phyloP scores from a whole-genome alignment of 345 rosid genomes.

The Cardamine resedifolia region DNA sequence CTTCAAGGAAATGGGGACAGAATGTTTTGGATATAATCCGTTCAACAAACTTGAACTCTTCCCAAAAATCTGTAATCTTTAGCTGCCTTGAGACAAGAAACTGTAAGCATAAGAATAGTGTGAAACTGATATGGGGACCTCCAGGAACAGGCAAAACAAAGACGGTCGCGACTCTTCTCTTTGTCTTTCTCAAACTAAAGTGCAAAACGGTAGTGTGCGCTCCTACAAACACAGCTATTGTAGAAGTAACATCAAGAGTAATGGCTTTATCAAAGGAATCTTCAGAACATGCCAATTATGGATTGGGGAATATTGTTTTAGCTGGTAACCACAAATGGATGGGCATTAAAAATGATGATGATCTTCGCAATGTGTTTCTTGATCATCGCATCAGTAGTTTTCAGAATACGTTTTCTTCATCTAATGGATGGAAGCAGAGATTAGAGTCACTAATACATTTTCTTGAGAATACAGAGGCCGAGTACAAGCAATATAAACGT shows the following conservation, averaged over 20 bases:
- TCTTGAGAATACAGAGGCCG: constrained; percentile 20
- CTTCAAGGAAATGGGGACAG: too few species aligned
- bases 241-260: constrained; percentile 37
- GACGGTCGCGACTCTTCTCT: constrained; percentile 35
- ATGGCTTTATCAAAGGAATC: constrained; percentile 8
- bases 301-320: constrained; percentile 41
- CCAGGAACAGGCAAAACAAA: constrained; percentile 56
- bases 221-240: constrained; percentile 48
- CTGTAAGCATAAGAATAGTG: constrained; percentile 33
- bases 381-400: constrained; percentile 44
- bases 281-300: too few species aligned
- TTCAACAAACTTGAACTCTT: constrained; percentile 34
- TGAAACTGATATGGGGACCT: constrained; percentile 52
- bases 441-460: constrained; percentile 29
- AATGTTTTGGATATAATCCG: constrained; percentile 30
- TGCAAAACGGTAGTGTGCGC: constrained; percentile 48
- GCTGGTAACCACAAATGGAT: constrained; percentile 42
- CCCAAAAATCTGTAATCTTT: constrained; percentile 41
- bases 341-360: constrained; percentile 20
- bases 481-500: too few species aligned
- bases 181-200: constrained; percentile 31
- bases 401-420: neutral
- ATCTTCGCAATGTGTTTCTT: constrained; percentile 38
- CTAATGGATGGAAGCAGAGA: constrained; percentile 36
- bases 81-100: constrained; percentile 11